A percentile compares a stretch with the other conserved stretches of the same genome.
These are phyloP conservation scores for Arachis hypogaea DNA, from an alignment of 306 rosid species.

Conservation along the genomic window DNA sequence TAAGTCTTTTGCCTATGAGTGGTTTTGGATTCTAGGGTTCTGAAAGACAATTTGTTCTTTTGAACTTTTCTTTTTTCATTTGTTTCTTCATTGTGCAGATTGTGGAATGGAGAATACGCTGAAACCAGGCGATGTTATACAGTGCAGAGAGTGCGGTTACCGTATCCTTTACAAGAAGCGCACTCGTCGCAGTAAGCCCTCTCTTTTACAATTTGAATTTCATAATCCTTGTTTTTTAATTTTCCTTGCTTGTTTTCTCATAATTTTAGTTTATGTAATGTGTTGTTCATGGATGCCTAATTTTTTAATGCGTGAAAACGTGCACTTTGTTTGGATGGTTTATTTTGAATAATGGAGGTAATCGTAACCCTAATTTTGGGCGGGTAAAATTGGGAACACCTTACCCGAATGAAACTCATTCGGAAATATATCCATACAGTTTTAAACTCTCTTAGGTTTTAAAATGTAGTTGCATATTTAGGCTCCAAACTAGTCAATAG, in stretches of 20 bases:
- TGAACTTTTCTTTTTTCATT: not conserved
- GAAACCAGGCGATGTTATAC: conserved; percentile 89
- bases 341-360: not conserved
- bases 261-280: not conserved
- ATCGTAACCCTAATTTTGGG: not conserved
- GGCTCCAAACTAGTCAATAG: not conserved
- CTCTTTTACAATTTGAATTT: not conserved
- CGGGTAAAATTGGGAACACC: too few relatives aligned
- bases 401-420: too few relatives aligned
- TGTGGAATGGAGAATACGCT: conserved; percentile 90
- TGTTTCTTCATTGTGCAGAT: conserved; percentile 46
- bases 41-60: not conserved
- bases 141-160: conserved; percentile 96
- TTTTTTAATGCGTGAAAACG: not conserved
- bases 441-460: not conserved
- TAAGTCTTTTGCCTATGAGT: not conserved
- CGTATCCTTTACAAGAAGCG: conserved; percentile 97
- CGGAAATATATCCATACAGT: not conserved
- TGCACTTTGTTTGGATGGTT: not conserved
- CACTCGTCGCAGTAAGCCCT: conserved; percentile 84
- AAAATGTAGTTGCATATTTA: not conserved
- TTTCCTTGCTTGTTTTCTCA: not conserved
- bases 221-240: not conserved
- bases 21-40: too few relatives aligned
- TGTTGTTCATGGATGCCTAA: too few relatives aligned